Evolutionary conservation across 2,329 filamentous ascomycete genomes (phyloP).

Genomic region (Colletotrichum lupini): DNA sequence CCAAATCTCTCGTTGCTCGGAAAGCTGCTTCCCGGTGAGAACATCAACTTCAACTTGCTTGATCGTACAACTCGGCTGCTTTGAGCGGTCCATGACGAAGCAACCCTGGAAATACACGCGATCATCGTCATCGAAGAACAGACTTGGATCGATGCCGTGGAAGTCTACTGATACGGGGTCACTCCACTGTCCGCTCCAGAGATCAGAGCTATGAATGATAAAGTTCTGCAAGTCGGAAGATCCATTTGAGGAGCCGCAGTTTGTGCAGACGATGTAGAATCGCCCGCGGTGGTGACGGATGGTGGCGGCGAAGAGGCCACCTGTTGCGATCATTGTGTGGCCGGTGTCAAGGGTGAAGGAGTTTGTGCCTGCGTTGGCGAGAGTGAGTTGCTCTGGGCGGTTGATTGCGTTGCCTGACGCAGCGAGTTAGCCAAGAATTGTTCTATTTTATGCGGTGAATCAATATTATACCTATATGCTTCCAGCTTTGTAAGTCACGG

Average conservation of each 20-base stretch:
- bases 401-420: constrained; percentile 24
- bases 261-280: constrained; percentile 42
- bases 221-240: constrained; percentile 32
- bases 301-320: constrained; percentile 40
- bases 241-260: constrained; percentile 15
- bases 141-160: constrained; percentile 49
- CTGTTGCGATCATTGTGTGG: constrained; percentile 18
- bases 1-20: background rate
- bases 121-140: constrained; percentile 54
- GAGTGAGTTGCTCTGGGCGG: constrained; percentile 11
- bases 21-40: constrained; percentile 3
- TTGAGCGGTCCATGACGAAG: constrained; percentile 18
- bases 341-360: constrained; percentile 21
- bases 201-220: constrained; percentile 38
- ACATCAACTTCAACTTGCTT: constrained; percentile 35
- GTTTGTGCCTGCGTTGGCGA: background rate
- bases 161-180: constrained; percentile 47
- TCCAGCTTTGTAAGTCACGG: constrained; percentile 46
- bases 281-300: constrained; percentile 38
- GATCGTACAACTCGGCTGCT: constrained; percentile 35
- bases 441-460: background rate
- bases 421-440: background rate
- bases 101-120: constrained; percentile 48
- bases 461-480: constrained; percentile 38
- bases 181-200: constrained; percentile 40